Conservation (phyloP, 495 filamentous ascomycete genomes). For the Penicillium cataractarum region DNA sequence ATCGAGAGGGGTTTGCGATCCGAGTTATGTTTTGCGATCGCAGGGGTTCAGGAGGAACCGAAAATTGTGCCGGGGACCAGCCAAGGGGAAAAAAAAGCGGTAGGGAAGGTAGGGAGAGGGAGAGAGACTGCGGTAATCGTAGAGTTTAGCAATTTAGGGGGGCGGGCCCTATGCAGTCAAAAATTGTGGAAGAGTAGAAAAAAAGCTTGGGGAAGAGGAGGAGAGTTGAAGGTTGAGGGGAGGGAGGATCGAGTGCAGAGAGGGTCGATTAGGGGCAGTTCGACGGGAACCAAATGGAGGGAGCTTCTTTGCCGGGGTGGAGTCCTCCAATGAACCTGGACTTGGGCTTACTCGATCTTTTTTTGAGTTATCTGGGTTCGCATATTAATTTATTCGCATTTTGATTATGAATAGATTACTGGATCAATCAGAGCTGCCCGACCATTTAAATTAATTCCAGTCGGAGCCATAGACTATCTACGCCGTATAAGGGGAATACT, state of each 20-base stretch:
- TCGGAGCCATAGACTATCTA: neutral
- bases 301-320: constrained; percentile 13
- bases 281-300: neutral
- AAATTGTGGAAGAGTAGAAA: neutral
- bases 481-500: neutral
- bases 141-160: neutral
- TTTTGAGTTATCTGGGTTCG: neutral
- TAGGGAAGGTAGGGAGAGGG: neutral
- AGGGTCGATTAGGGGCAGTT: constrained; percentile 3
- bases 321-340: constrained; percentile 1
- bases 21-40: constrained; percentile 7
- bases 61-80: constrained; percentile 7
- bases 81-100: neutral
- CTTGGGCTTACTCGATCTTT: neutral
- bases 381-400: neutral
- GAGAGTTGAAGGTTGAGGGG: neutral
- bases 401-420: neutral
- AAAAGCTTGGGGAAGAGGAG: neutral
- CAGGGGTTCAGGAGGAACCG: constrained; percentile 16
- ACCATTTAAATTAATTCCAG: neutral
- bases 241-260: neutral
- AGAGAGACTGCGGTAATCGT: neutral
- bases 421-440: neutral
- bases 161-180: neutral
- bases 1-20: constrained; percentile 5